Evolutionary conservation across 2,329 filamentous ascomycete species (phyloP), one percentile per base, ranked within the genome.

Genomic region (Whalleya microplaca): DNA sequence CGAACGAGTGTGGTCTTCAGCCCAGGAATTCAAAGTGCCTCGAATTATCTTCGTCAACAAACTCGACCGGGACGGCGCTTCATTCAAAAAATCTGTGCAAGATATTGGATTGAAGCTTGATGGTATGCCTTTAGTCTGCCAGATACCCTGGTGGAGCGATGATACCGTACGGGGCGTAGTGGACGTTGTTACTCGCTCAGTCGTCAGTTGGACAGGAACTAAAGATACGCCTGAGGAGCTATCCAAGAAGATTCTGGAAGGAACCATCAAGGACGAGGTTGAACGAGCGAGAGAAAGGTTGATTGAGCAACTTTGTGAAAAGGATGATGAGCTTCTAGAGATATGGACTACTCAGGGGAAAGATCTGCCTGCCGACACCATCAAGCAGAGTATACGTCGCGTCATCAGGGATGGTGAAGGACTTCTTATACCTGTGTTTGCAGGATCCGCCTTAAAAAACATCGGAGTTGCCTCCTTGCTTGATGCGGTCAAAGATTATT

Each of bases 1-100:
- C 0, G 95, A 99, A 72, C 89, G 96, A 66, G 95, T 99, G 2
- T 99, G 95, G 95, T 82, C 84, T 14, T 95, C 96, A 61, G 93
- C 95, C 6, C 91, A 90, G 50, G 86, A 88, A 45, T 96, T 96
- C 71, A 82, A 81, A 20, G 96, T 98, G 41, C 95, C 95, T 0
- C 83, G 92, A 29, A 84, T 95, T 53, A 80, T 92, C 47, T 94
- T 88, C 62, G 83, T 95, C 66, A 96, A 96, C 75, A 96, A 96
- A 72, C 82, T 95, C 2, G 91, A 96, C 71, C 86, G 91, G 41
- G 89, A 91, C 60, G 91, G 91, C 9, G 91, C 91, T 55, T 86
- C 83, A 0, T 98, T 98, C 76, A 88, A 88, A 21, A 85, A 89
- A 51, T 94, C 94, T 0, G 88, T 98, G 0, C 88, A 89, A 55